phyloP scores from a whole-genome alignment of 2,329 filamentous ascomycete genomes.

The Paramyrothecium roridum region DNA sequence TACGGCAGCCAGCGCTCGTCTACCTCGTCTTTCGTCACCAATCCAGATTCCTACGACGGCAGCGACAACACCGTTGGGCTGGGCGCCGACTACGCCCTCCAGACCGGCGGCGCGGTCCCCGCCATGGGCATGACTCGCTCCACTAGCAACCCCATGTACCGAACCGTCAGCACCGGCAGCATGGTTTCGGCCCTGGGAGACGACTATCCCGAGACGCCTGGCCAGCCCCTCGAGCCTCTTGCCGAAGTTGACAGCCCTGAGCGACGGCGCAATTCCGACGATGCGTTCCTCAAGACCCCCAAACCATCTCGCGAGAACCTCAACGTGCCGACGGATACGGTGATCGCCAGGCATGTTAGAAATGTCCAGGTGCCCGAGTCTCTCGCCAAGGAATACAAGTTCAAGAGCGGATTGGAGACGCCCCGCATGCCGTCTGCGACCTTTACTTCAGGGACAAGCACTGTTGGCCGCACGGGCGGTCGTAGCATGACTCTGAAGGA shows the following conservation, averaged over 20 bases:
- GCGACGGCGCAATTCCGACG: conserved; percentile 34
- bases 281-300: conserved; percentile 62
- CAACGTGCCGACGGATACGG: conserved; percentile 75
- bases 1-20: conserved; percentile 58
- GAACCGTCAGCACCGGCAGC: conserved; percentile 84
- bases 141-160: conserved; percentile 57
- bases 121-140: conserved; percentile 46
- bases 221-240: conserved; percentile 45
- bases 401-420: conserved; percentile 64
- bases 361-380: conserved; percentile 91
- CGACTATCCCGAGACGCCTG: conserved; percentile 45
- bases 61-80: conserved; percentile 69
- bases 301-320: conserved; percentile 54
- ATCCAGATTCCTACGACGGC: conserved; percentile 52
- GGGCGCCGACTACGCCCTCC: conserved; percentile 74
- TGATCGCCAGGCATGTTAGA: conserved; percentile 82
- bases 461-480: conserved; percentile 55
- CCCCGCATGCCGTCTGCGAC: conserved; percentile 54
- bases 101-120: conserved; percentile 74
- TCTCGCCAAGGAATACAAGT: conserved; percentile 80
- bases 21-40: conserved; percentile 55
- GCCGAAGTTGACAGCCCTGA: conserved; percentile 44
- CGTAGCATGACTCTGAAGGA: conserved; percentile 88
- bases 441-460: conserved; percentile 37
- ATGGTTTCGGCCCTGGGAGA: conserved; percentile 70